Evolutionary conservation across 306 rosid species (phyloP).

Genomic region (Medicago ruthenica): DNA sequence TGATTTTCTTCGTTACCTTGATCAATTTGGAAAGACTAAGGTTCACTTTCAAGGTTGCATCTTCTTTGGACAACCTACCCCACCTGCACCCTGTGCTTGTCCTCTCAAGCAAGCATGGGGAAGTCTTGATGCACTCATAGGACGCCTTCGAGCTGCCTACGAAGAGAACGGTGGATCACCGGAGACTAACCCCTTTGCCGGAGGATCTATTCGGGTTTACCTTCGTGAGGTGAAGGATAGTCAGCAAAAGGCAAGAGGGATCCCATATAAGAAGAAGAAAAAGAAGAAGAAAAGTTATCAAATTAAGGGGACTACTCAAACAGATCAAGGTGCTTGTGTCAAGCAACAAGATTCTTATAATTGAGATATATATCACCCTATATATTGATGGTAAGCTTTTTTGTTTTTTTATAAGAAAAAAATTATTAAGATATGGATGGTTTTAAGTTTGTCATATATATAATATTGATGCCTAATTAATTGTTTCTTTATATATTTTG

Average conservation of each 20-base stretch:
- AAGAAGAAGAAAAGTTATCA: constrained; percentile 62
- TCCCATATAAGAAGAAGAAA: constrained; percentile 83
- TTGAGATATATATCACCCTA: not conserved
- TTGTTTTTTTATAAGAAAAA: constrained; percentile 7
- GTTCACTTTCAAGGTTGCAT: constrained; percentile 80
- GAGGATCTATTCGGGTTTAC: constrained; percentile 70
- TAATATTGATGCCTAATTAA: not conserved
- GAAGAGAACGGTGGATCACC: constrained; percentile 86
- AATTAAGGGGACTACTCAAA: constrained; percentile 41
- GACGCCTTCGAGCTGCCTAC: constrained; percentile 88
- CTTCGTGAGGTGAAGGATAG: constrained; percentile 86
- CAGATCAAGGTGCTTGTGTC: constrained; percentile 52
- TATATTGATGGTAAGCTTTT: not conserved
- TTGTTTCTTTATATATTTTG: not conserved
- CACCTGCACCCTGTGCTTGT: constrained; percentile 89
- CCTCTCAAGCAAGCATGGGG: constrained; percentile 97
- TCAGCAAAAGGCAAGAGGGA: constrained; percentile 88
- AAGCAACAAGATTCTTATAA: constrained; percentile 56
- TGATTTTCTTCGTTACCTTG: constrained; percentile 84
- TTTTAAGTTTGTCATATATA: not conserved
- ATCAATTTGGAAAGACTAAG: constrained; percentile 95
- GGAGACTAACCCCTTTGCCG: constrained; percentile 80
- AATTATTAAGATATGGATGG: constrained; percentile 1
- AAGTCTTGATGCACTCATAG: constrained; percentile 90
- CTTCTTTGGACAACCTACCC: constrained; percentile 89